These are phyloP conservation scores for Mucor plumbeus DNA, from an alignment of 371 early-diverging fungal genomes.

Conservation along the genomic window DNA sequence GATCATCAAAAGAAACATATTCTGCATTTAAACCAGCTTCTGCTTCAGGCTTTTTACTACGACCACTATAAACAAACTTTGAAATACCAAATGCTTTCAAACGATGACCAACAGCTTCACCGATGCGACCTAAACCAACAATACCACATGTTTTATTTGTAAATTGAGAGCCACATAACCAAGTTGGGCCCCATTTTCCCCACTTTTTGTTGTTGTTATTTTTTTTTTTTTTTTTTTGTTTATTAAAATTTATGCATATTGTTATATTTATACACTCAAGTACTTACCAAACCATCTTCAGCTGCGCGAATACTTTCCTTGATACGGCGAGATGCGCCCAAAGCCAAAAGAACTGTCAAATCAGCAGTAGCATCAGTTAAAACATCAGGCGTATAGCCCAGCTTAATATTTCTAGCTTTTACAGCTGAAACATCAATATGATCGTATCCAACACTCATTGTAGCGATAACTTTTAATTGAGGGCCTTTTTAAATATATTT, in stretches of 20 bases:
- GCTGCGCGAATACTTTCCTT: slow-evolving; percentile 67
- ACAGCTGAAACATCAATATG: slow-evolving; percentile 71
- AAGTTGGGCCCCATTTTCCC: slow-evolving; percentile 72
- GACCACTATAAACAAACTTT: slow-evolving; percentile 61
- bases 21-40: slow-evolving; percentile 43
- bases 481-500: slow-evolving; percentile 38
- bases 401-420: slow-evolving; percentile 50
- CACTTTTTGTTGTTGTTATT: slow-evolving; percentile 46
- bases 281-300: slow-evolving; percentile 50
- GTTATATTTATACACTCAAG: not conserved
- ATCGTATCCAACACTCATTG: slow-evolving; percentile 85
- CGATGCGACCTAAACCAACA: slow-evolving; percentile 87
- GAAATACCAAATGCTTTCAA: slow-evolving; percentile 73
- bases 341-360: slow-evolving; percentile 72
- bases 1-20: slow-evolving; percentile 54
- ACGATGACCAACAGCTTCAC: slow-evolving; percentile 73
- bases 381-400: slow-evolving; percentile 90
- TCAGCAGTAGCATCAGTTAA: slow-evolving; percentile 91
- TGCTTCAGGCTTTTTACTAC: slow-evolving; percentile 43
- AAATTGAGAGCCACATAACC: slow-evolving; percentile 79
- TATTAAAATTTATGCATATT: not conserved
- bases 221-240: no score
- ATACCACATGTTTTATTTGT: slow-evolving; percentile 82
- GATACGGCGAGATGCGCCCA: slow-evolving; percentile 75
- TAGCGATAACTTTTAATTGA: slow-evolving; percentile 67